Conservation (phyloP, 2,329 filamentous ascomycete species). For the Passalora sequoiae region DNA sequence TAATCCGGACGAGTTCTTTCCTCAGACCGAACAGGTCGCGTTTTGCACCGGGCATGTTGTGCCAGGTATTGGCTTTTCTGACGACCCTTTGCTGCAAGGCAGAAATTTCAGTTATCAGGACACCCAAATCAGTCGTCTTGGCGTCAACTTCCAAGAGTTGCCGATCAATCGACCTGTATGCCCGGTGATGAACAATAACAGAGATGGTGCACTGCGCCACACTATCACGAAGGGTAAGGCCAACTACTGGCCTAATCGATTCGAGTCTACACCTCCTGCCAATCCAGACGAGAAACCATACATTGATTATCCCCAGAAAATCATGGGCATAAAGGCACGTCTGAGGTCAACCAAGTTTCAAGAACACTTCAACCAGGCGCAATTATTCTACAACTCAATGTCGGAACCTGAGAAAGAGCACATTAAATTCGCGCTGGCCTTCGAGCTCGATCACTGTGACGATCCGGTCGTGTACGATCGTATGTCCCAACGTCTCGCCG, state of each 20-base stretch:
- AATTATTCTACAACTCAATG: conserved; percentile 78
- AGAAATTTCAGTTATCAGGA: conserved; percentile 65
- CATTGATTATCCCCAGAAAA: conserved; percentile 60
- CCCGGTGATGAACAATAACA: conserved; percentile 32
- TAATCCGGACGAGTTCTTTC: conserved; percentile 76
- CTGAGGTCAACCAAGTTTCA: conserved; percentile 67
- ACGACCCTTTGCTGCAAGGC: conserved; percentile 69
- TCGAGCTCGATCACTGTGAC: conserved; percentile 77
- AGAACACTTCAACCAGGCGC: conserved; percentile 72
- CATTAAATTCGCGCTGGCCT: conserved; percentile 56
- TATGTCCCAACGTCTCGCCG: conserved; percentile 61
- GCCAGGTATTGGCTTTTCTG: conserved; percentile 69
- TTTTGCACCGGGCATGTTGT: conserved; percentile 79
- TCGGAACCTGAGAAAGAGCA: conserved; percentile 61
- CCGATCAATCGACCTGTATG: conserved; percentile 62
- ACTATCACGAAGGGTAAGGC: conserved; percentile 66
- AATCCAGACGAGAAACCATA: conserved; percentile 61
- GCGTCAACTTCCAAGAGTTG: conserved; percentile 69
- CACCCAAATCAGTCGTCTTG: conserved; percentile 65
- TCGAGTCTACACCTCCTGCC: conserved; percentile 59
- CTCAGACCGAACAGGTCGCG: conserved; percentile 75
- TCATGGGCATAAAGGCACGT: conserved; percentile 66
- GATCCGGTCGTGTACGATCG: conserved; percentile 70
- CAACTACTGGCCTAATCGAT: conserved; percentile 77
- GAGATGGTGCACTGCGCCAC: conserved; percentile 56